Evolutionary conservation across 1,284 basidiomycete genomes (phyloP), one percentile per base, ranked within the genome.

Genomic region (Marasmius sp.): DNA sequence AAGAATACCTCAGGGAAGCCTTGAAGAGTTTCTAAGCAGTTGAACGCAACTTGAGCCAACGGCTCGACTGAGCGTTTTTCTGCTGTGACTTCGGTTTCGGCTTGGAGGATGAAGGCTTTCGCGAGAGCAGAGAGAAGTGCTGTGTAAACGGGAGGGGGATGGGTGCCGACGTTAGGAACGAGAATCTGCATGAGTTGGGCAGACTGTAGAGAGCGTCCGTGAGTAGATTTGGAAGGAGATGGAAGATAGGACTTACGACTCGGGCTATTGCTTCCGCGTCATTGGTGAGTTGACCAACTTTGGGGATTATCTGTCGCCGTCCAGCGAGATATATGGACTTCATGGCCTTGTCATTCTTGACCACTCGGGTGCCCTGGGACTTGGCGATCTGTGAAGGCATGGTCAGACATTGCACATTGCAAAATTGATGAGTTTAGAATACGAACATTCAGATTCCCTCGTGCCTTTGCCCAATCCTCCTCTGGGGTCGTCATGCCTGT

Each of bases 261-360:
- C 85, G 84, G 34, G 79, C 65, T 53, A 96, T 93, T n/a, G 87
- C 82, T 45, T 81, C 72, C 1, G 78, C 68, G 51, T 95, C 91
- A 68, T 94, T 93, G 11, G 94, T 95, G 39, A 98, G 79, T 74
- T 98, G 97, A 1, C 96, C 95, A 43, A 98, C 85, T 71, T 94
- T 94, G 36, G 94, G 91, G 1, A 89, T 95, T 60, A 99, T 95
- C 69, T 91, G 84, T 54, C 96, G 86, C 63, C 97, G 92, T 39
- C 86, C 82, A 53, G 79, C 81, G 57, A 78, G 84, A 85, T 87
- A 89, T 38, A 78, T 72, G 1, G 84, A 72, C 72, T 86, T 89
- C 60, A 82, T 64, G 8, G 77, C 77, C 59, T 83, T 78, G 71
- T 91, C 80, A 3, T 73, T 78, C 71, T 97, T 95, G 59, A 96